phyloP scores from a whole-genome alignment of 164 flowering plant species.

The Chimonanthus salicifolius region DNA sequence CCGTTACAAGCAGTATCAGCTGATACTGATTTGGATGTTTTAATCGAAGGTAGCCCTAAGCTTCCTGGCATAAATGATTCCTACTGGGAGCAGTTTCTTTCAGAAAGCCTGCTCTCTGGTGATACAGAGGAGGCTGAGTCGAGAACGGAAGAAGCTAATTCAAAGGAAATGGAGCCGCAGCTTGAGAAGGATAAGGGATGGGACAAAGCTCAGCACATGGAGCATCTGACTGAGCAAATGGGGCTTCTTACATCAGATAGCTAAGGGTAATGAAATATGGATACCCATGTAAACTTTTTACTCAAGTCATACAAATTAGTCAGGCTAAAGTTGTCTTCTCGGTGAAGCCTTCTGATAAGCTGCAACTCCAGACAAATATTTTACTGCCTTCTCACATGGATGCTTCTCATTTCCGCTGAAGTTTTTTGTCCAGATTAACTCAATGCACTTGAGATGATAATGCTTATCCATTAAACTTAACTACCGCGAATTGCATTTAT shows the following conservation, averaged over 20 bases:
- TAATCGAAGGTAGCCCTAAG: conserved; percentile 34
- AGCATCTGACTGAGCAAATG: conserved; percentile 79
- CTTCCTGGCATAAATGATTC: conserved; percentile 30
- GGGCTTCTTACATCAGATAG: conserved; percentile 59
- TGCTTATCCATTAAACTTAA: no score
- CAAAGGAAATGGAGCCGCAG: conserved; percentile 24
- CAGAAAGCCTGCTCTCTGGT: conserved; percentile 26
- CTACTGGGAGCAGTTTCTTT: conserved; percentile 72
- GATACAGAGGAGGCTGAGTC: conserved; percentile 43
- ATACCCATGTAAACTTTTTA: not conserved
- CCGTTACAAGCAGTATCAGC: conserved; percentile 39
- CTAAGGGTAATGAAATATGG: conserved; percentile 23
- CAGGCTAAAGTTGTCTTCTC: not conserved
- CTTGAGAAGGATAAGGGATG: conserved; percentile 42
- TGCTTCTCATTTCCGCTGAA: not conserved
- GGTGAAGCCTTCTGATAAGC: not conserved
- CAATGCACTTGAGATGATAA: not conserved
- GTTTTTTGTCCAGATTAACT: not conserved
- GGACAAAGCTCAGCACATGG: conserved; percentile 53
- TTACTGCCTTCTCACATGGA: not conserved
- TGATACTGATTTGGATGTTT: conserved; percentile 43
- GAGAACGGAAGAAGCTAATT: conserved; percentile 21
- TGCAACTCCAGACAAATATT: not conserved
- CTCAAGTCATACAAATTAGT: not conserved
- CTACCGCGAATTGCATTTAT: no score